These are phyloP conservation scores for Postia placenta DNA, from an alignment of 768 basidiomycete species.

Conservation along the genomic window DNA sequence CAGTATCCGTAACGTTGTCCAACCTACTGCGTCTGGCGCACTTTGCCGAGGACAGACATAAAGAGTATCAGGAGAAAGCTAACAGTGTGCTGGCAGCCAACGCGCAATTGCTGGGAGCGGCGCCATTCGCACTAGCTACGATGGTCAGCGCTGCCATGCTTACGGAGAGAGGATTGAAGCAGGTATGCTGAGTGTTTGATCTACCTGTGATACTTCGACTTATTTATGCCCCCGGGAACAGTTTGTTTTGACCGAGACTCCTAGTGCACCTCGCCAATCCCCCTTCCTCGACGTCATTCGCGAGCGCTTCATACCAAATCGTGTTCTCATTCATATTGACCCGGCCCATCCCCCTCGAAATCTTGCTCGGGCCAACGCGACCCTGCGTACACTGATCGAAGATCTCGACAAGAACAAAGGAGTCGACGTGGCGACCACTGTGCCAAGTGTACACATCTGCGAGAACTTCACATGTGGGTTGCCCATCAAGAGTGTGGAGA, in stretches of 20 bases:
- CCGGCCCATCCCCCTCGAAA: conserved; percentile 13
- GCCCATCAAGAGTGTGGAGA: conserved; percentile 16
- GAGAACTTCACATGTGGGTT: conserved; percentile 21
- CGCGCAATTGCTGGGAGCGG: conserved; percentile 16
- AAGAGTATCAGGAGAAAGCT: conserved; percentile 16
- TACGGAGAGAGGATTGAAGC: conserved; percentile 14
- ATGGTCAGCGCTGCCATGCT: conserved; percentile 17
- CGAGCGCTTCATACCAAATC: conserved; percentile 14
- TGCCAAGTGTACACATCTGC: conserved; percentile 18
- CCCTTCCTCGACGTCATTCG: conserved; percentile 12
- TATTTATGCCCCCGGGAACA: neutral
- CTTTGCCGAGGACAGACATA: conserved; percentile 18
- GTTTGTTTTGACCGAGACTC: conserved; percentile 16
- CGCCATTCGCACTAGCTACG: conserved; percentile 16
- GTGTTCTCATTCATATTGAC: conserved; percentile 20
- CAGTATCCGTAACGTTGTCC: conserved; percentile 20
- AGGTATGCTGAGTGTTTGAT: conserved; percentile 11
- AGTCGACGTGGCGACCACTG: neutral
- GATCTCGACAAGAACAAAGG: conserved; percentile 2
- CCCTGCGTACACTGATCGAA: conserved; percentile 12
- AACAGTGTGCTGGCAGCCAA: conserved; percentile 16
- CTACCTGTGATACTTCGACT: neutral
- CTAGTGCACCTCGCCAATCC: conserved; percentile 1
- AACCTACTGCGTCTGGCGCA: conserved; percentile 23
- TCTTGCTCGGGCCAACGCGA: conserved; percentile 16